Conservation (phyloP, 1,284 basidiomycete species). For the Trametes pubescens region DNA sequence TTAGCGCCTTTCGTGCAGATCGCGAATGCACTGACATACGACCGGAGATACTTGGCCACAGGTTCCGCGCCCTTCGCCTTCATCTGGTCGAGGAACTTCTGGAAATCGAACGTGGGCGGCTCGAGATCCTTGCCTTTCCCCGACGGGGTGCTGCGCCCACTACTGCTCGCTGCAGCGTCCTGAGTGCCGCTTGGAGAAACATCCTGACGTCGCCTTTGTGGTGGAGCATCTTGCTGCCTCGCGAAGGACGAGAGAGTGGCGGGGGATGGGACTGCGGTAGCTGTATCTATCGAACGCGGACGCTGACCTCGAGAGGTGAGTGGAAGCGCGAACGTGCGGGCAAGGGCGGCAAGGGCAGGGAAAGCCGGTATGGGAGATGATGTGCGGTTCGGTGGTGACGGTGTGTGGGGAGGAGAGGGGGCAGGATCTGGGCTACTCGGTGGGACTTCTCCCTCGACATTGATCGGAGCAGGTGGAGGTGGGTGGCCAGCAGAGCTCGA, state of each 20-base stretch:
- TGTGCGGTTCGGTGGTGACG: conserved; percentile 35
- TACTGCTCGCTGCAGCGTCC: conserved; percentile 23
- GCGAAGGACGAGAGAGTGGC: conserved; percentile 63
- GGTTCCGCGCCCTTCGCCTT: conserved; percentile 85
- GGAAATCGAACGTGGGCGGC: conserved; percentile 78
- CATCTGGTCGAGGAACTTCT: conserved; percentile 91
- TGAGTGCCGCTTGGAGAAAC: conserved; percentile 9
- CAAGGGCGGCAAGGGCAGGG: conserved; percentile 67
- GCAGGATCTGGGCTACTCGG: conserved; percentile 38
- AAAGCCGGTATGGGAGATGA: conserved; percentile 54
- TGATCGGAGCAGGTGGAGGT: conserved; percentile 52
- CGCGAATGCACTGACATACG: conserved; percentile 60
- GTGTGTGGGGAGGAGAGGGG: conserved; percentile 36
- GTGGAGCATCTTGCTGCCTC: conserved; percentile 51
- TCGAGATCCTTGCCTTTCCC: conserved; percentile 36
- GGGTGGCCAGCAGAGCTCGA: conserved; percentile 63
- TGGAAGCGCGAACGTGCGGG: conserved; percentile 68
- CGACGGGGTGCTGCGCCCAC: conserved; percentile 38
- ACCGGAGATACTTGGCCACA: conserved; percentile 89
- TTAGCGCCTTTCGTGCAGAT: conserved; percentile 7
- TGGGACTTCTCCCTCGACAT: conserved; percentile 12
- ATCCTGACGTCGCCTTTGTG: conserved; percentile 25
- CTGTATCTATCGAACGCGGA: conserved; percentile 65
- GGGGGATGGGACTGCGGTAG: conserved; percentile 59
- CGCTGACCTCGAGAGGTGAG: conserved; percentile 50